A percentile compares a stretch with the other conserved stretches of the same genome.
phyloP scores from a whole-genome alignment of 208 protist species.

The Acanthamoeba culbertsoni region DNA sequence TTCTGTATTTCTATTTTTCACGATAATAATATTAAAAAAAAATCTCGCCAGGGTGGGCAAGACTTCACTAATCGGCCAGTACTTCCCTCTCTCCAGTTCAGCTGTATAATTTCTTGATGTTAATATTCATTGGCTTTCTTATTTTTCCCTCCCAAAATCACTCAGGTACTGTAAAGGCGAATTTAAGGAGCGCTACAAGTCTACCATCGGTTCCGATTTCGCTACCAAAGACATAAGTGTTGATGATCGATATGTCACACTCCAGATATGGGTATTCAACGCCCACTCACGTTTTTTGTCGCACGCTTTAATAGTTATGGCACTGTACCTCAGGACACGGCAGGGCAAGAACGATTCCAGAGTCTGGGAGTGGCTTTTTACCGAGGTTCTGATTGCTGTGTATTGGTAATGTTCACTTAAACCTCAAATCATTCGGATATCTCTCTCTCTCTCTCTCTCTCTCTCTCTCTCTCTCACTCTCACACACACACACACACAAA shows the following conservation, averaged over 20 bases:
- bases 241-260: neutral
- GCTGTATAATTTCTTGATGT: neutral
- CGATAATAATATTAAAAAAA: neutral
- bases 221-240: neutral
- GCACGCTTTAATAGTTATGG: neutral
- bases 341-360: slow-evolving; percentile 68
- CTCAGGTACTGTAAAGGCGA: slow-evolving; percentile 12
- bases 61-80: neutral
- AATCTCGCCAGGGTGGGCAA: neutral
- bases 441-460: neutral
- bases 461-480: neutral
- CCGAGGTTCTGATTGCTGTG: slow-evolving; percentile 67
- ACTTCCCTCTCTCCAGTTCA: neutral
- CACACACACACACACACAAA: neutral
- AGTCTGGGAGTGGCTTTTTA: slow-evolving; percentile 67
- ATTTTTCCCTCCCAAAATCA: too few relatives aligned
- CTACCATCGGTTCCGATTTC: slow-evolving; percentile 40
- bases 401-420: slow-evolving; percentile 64
- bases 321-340: neutral
- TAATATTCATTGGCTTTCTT: neutral
- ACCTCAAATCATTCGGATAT: neutral
- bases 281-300: neutral
- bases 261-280: slow-evolving; percentile 14
- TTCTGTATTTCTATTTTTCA: neutral
- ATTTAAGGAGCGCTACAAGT: slow-evolving; percentile 23